phyloP scores from a whole-genome alignment of 305 asterid species.

The Plantago coronopus region DNA sequence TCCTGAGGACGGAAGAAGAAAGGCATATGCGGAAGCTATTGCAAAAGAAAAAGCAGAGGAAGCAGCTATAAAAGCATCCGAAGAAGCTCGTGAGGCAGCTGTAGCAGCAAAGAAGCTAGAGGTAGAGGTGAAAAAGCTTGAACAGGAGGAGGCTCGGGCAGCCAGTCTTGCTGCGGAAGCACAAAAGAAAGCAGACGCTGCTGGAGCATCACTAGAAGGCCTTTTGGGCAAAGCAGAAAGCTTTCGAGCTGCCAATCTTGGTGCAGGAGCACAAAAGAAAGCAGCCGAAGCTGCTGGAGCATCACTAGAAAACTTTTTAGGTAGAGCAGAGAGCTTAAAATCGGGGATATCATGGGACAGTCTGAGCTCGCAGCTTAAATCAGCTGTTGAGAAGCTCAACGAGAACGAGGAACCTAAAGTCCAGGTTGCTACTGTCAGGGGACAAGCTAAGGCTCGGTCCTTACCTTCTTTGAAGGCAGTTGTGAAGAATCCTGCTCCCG shows the following conservation, averaged over 20 bases:
- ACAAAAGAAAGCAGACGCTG: conserved; percentile 51
- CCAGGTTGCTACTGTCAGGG: conserved; percentile 73
- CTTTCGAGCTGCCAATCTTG: conserved; percentile 29
- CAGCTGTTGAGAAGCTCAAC: conserved; percentile 44
- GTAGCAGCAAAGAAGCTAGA: conserved; percentile 43
- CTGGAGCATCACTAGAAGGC: conserved; percentile 54
- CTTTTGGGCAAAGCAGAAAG: conserved; percentile 46
- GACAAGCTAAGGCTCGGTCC: conserved; percentile 78
- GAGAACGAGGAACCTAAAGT: conserved; percentile 49
- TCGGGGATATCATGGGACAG: conserved; percentile 59
- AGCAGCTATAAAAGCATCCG: conserved; percentile 56
- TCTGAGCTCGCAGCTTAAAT: conserved; percentile 61
- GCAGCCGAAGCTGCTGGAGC: conserved; percentile 50
- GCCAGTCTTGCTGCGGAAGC: conserved; percentile 48
- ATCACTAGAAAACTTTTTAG: conserved; percentile 52
- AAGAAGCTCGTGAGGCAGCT: conserved; percentile 49
- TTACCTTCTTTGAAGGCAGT: conserved; percentile 76
- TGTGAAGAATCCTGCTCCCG: conserved; percentile 36
- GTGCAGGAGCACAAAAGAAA: conserved; percentile 53
- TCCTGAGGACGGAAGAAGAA: conserved; percentile 83
- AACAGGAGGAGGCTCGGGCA: conserved; percentile 40
- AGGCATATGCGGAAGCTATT: conserved; percentile 63
- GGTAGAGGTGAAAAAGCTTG: conserved; percentile 35
- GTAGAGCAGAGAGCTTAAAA: conserved; percentile 56
- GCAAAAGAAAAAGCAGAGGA: conserved; percentile 61